These are phyloP conservation scores for Calcarisporium arbuscula DNA, from an alignment of 2,329 filamentous ascomycete species.

Conservation along the genomic window DNA sequence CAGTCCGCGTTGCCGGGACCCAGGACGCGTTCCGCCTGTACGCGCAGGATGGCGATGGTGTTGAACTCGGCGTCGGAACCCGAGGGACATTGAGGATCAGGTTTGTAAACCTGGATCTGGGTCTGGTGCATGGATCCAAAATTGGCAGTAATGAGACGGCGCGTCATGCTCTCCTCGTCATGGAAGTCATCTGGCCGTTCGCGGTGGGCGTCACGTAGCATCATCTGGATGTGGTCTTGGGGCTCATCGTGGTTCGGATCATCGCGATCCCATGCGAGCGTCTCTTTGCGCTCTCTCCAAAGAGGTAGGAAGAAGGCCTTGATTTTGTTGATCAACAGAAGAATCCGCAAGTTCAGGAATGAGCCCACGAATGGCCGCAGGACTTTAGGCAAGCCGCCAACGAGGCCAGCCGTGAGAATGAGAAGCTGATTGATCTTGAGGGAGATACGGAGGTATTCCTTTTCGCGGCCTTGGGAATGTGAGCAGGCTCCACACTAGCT, in stretches of 20 bases:
- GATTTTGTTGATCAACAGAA: too few species aligned
- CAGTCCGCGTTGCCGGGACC: slow-evolving; percentile 19
- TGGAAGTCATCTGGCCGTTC: slow-evolving; percentile 27
- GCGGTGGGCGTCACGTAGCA: slow-evolving; percentile 27
- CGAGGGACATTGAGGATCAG: slow-evolving; percentile 30
- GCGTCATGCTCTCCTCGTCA: slow-evolving; percentile 20
- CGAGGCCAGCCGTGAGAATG: slow-evolving; percentile 24
- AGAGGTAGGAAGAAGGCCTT: too few species aligned
- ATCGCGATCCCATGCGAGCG: too few species aligned
- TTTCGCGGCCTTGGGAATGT: slow-evolving; percentile 19
- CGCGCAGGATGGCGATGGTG: slow-evolving; percentile 29
- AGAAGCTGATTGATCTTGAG: slow-evolving; percentile 24
- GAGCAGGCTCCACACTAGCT: not conserved
- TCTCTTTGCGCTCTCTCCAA: too few species aligned
- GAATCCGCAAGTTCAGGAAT: too few species aligned
- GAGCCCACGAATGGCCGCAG: too few species aligned
- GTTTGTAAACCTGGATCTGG: slow-evolving; percentile 31
- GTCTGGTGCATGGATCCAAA: slow-evolving; percentile 35
- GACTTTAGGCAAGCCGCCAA: too few species aligned
- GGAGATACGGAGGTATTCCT: slow-evolving; percentile 24
- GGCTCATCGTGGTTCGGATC: slow-evolving; percentile 18
- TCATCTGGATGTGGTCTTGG: slow-evolving; percentile 34
- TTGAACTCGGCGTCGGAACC: slow-evolving; percentile 28
- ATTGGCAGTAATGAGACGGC: slow-evolving; percentile 25
- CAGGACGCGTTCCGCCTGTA: slow-evolving; percentile 28